Percentiles rank a stretch among this genome's conserved stretches.
Conservation (phyloP, 2,329 filamentous ascomycete genomes). For the Ascosphaera aggregata region DNA sequence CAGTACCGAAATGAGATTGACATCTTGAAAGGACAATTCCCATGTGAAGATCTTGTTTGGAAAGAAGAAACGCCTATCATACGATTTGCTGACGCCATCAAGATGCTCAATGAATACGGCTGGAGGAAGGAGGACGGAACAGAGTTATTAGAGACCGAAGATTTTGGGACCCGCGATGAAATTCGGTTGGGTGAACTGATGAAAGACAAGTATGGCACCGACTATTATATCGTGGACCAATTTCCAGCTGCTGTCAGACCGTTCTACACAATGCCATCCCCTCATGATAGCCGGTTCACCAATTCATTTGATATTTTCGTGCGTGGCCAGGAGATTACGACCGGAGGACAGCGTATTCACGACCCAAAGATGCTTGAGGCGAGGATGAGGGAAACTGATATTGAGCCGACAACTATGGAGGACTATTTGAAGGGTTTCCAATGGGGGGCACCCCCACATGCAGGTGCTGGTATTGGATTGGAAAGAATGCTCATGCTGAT, state of each 20-base stretch:
- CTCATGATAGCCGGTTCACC: slow-evolving; percentile 43
- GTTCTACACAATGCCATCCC: slow-evolving; percentile 78
- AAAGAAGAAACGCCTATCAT: slow-evolving; percentile 65
- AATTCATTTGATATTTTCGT: slow-evolving; percentile 94
- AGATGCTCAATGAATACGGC: slow-evolving; percentile 56
- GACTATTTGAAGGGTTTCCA: slow-evolving; percentile 80
- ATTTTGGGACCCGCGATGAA: slow-evolving; percentile 67
- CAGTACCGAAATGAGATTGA: slow-evolving; percentile 51
- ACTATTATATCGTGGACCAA: slow-evolving; percentile 88
- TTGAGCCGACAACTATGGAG: slow-evolving; percentile 63
- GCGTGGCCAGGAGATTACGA: slow-evolving; percentile 77
- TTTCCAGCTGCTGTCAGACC: slow-evolving; percentile 67
- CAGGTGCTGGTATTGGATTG: slow-evolving; percentile 70
- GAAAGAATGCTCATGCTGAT: slow-evolving; percentile 75
- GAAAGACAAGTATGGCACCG: slow-evolving; percentile 65
- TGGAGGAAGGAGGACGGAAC: slow-evolving; percentile 60
- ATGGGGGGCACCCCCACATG: slow-evolving; percentile 71
- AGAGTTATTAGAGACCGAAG: slow-evolving; percentile 45
- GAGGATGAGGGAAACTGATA: slow-evolving; percentile 52
- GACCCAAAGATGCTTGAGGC: slow-evolving; percentile 49
- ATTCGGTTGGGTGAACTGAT: slow-evolving; percentile 66
- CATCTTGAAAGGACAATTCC: slow-evolving; percentile 59
- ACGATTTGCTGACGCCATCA: slow-evolving; percentile 54
- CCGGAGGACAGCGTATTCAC: slow-evolving; percentile 83
- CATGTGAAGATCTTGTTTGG: slow-evolving; percentile 69